phyloP scores from a whole-genome alignment of 768 basidiomycete genomes.

The Suillus tomentosus region DNA sequence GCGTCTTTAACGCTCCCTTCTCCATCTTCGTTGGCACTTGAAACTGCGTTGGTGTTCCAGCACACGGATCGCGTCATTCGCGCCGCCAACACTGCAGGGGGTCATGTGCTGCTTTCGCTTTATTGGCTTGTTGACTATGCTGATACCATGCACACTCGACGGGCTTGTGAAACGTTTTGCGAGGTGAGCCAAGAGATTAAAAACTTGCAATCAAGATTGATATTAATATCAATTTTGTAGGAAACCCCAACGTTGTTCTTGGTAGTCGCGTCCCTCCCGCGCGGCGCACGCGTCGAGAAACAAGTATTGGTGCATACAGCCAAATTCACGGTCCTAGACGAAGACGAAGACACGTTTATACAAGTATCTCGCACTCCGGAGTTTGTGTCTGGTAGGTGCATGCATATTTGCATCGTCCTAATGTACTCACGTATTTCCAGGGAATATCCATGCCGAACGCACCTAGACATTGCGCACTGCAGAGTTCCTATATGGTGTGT shows the following conservation, averaged over 20 bases:
- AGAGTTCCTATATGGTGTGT: conserved; percentile 42
- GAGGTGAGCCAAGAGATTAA: conserved; percentile 19
- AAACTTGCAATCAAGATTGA: no score
- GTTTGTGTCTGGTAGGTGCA: conserved; percentile 42
- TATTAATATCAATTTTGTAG: conserved; percentile 15
- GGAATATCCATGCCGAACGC: not conserved
- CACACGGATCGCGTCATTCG: conserved; percentile 71
- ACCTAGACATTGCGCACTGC: conserved; percentile 37
- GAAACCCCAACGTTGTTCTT: conserved; percentile 57
- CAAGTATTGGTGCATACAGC: conserved; percentile 76
- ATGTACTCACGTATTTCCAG: not conserved
- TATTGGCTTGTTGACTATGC: conserved; percentile 64
- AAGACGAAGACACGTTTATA: conserved; percentile 43
- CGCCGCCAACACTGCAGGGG: conserved; percentile 58
- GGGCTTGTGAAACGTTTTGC: conserved; percentile 34
- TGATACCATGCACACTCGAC: conserved; percentile 43
- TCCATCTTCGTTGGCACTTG: conserved; percentile 47
- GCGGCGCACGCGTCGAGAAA: conserved; percentile 72
- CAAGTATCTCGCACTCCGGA: conserved; percentile 38
- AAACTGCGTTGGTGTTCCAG: conserved; percentile 77
- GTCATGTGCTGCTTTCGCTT: conserved; percentile 62
- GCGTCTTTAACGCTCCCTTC: conserved; percentile 65
- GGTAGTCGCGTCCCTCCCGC: conserved; percentile 66
- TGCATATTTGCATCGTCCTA: not conserved
- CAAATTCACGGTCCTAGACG: conserved; percentile 43